Base-by-base conservation (phyloP, 345 rosid genomes). In the Syzygium jambos region DNA sequence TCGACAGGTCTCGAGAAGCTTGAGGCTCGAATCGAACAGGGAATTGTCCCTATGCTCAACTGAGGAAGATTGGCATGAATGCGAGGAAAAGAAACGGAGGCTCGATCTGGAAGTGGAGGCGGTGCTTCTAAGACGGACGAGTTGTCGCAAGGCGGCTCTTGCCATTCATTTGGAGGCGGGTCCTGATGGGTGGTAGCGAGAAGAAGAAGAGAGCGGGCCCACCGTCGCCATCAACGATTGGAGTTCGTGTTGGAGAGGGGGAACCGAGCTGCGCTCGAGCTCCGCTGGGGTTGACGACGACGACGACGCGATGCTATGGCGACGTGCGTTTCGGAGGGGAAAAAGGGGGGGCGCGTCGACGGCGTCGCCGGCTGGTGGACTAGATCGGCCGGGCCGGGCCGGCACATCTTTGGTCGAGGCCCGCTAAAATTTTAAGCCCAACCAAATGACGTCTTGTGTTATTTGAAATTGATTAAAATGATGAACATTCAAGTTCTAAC, bases 121-220 rank as follows among this genome's bases (percentile, higher is more conserved):
- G 82, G 49, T 11, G 49, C 49, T 11, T 38, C 82, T 22, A 43
- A 73, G 91, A 63, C 92, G 91, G 90, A 88, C 86, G 63, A 92
- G 86, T 61, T 91, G 89, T 89, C 92, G 94, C 25, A 91, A 91
- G 89, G 92, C 89, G 89, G 90, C 90, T 88, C 93, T 94, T 92
- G 95, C 95, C 96, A 95, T 95, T 93, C 97, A 95, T 93, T 90
- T 92, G 93, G 86, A 83, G 61, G 25, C 77, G 83, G 14, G 52
- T 41, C 54, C 85, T 27, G 49, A 38, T 22, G 82, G 49, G 14
- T 11, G 80, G 82, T 38, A 14, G 7, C 46, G 7, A 43, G 46
- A 43, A 6, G 46, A 43, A 34, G 49, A 38, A 6, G 49, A 38
- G 14, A 19, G 82, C 25, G 49, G 19, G 27, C 14, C 49, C 82